Conservation (phyloP, 225 moss, liverwort and hornwort genomes). For the Straminergon stramineum region DNA sequence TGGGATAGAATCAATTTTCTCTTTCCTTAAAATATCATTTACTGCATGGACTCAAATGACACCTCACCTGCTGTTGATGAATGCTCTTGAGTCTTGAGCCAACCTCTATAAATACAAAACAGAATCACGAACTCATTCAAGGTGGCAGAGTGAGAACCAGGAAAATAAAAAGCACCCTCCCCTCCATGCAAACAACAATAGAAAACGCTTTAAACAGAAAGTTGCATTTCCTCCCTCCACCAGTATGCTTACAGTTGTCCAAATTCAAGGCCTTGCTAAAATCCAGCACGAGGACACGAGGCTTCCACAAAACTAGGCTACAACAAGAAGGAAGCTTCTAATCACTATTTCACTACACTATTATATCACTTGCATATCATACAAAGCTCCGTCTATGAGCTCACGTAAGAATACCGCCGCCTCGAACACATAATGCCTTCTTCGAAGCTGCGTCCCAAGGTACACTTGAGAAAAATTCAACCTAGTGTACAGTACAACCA, state of each 20-base stretch:
- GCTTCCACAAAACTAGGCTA: neutral
- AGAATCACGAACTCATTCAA: too few species aligned
- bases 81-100: neutral
- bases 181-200: neutral
- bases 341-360: neutral
- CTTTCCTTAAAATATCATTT: neutral
- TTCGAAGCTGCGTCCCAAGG: neutral
- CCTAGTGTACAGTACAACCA: neutral
- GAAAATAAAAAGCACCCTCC: neutral
- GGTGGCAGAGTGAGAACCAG: neutral
- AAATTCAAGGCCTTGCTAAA: neutral
- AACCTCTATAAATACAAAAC: neutral
- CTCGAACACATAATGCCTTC: neutral
- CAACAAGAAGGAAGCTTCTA: neutral
- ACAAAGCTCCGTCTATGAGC: neutral
- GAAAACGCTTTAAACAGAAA: neutral
- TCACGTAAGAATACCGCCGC: neutral
- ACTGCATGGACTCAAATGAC: neutral
- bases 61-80: neutral
- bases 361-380: neutral
- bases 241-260: neutral
- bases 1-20: neutral
- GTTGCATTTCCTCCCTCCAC: neutral
- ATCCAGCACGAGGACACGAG: neutral
- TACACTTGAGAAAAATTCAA: neutral